A percentile compares a stretch with the other conserved stretches of the same genome.
These are phyloP conservation scores for Leptographium radiaticola DNA, from an alignment of 2,329 filamentous ascomycete genomes.

Conservation along the genomic window DNA sequence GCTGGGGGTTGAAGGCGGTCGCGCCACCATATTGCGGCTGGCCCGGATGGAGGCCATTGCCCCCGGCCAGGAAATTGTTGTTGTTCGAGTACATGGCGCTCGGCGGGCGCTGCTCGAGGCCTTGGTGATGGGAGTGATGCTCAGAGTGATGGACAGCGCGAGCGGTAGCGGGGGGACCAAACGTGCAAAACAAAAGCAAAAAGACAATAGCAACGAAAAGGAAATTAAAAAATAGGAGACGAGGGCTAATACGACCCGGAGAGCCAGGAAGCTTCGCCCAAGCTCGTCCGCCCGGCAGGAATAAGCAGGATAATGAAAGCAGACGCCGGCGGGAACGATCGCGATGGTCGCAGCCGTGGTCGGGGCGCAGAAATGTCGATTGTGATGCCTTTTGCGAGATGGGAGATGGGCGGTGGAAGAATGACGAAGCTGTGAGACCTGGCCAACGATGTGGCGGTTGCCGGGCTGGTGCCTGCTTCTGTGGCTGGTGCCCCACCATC, in stretches of 20 bases:
- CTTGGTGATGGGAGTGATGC: not conserved
- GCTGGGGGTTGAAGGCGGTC: conserved; percentile 26
- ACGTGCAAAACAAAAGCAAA: not conserved
- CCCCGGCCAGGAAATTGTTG: conserved; percentile 69
- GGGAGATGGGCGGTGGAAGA: not conserved
- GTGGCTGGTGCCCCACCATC: not conserved
- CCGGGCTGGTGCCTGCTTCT: not conserved
- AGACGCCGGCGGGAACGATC: not conserved
- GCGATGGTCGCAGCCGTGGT: not conserved
- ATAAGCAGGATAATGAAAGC: not conserved
- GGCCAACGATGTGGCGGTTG: not conserved
- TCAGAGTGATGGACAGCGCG: not conserved
- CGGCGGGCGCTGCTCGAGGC: not conserved
- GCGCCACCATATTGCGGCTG: conserved; percentile 47
- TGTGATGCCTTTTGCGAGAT: not conserved
- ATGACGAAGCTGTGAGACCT: conserved; percentile 11
- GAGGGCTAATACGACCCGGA: not conserved
- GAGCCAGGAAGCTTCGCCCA: not conserved
- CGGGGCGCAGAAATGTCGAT: not conserved
- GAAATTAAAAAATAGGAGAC: not conserved
- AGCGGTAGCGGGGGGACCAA: not conserved
- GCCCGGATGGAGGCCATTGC: conserved; percentile 58
- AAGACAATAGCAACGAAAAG: not conserved
- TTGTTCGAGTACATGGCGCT: conserved; percentile 75
- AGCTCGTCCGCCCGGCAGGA: not conserved